A percentile compares a stretch with the other conserved stretches of the same genome.
These are phyloP conservation scores for Tubosaeta brunneosetosa DNA, from an alignment of 768 basidiomycete genomes.

Conservation along the genomic window DNA sequence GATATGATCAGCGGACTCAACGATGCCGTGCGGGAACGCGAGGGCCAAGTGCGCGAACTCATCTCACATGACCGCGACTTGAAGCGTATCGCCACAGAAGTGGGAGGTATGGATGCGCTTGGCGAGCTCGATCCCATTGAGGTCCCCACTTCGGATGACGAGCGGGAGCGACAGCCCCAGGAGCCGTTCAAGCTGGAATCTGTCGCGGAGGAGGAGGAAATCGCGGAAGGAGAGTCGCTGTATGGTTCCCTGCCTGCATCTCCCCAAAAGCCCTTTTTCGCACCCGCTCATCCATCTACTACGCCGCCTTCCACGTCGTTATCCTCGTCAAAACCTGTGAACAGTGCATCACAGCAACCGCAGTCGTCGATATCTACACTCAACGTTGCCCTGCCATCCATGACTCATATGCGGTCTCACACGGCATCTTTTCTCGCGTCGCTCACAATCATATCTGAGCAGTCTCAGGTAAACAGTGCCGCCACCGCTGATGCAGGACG, in stretches of 20 bases:
- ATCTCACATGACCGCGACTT: constrained; percentile 78
- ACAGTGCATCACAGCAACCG: constrained; percentile 15
- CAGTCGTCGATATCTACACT: constrained; percentile 30
- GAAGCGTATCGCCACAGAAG: constrained; percentile 68
- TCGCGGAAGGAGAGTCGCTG: constrained; percentile 39
- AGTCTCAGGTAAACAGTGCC: constrained; percentile 84
- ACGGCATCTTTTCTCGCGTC: constrained; percentile 73
- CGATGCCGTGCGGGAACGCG: constrained; percentile 69
- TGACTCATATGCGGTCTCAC: constrained; percentile 66
- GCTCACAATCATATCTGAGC: constrained; percentile 75
- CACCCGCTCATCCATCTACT: constrained; percentile 39
- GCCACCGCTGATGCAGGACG: constrained; percentile 82
- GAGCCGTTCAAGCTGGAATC: constrained; percentile 30
- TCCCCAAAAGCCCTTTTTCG: constrained; percentile 57
- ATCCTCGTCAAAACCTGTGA: constrained; percentile 23
- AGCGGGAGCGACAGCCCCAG: constrained; percentile 24
- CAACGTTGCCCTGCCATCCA: constrained; percentile 48
- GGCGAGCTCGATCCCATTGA: constrained; percentile 65
- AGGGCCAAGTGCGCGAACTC: constrained; percentile 75
- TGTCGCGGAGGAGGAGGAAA: constrained; percentile 39
- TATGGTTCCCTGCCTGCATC: constrained; percentile 41
- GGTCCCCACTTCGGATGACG: constrained; percentile 26
- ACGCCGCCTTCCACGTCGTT: constrained; percentile 53
- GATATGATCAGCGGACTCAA: constrained; percentile 75
- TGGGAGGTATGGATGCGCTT: constrained; percentile 71